A percentile compares a stretch with the other conserved stretches of the same genome.
Conservation (phyloP, 305 asterid genomes). For the Plantago rigida region DNA sequence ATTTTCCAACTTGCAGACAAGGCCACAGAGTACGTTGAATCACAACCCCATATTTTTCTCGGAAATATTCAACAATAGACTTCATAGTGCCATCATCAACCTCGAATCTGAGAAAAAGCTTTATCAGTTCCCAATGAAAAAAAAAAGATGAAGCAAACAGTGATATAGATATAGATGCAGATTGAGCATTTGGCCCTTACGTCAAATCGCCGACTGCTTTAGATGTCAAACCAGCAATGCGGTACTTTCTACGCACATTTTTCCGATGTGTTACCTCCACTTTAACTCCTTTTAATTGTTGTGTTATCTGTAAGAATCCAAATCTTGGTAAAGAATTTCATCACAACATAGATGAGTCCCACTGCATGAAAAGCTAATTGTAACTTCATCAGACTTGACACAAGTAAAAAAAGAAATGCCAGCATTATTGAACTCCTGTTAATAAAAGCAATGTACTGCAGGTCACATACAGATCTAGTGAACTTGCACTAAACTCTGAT, state of each 20-base stretch:
- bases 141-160: neutral
- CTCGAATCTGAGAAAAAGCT: slow-evolving; percentile 41
- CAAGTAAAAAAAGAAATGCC: neutral
- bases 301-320: slow-evolving; percentile 43
- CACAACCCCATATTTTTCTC: slow-evolving; percentile 47
- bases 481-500: no score
- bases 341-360: no score
- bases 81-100: slow-evolving; percentile 56
- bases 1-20: slow-evolving; percentile 55
- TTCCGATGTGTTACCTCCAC: slow-evolving; percentile 78
- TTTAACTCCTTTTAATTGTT: slow-evolving; percentile 67
- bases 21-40: slow-evolving; percentile 55
- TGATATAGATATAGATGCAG: neutral
- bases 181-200: slow-evolving; percentile 30
- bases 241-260: slow-evolving; percentile 61
- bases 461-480: no score
- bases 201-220: slow-evolving; percentile 58
- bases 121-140: neutral
- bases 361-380: no score
- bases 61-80: slow-evolving; percentile 52
- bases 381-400: neutral
- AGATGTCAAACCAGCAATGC: slow-evolving; percentile 59
- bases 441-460: no score
- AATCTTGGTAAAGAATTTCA: slow-evolving; percentile 7
- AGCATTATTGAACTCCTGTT: no score